Percentiles rank a stretch among this genome's conserved stretches.
phyloP scores from a whole-genome alignment of 1,284 basidiomycete species.

The Ustilago cynodontis region DNA sequence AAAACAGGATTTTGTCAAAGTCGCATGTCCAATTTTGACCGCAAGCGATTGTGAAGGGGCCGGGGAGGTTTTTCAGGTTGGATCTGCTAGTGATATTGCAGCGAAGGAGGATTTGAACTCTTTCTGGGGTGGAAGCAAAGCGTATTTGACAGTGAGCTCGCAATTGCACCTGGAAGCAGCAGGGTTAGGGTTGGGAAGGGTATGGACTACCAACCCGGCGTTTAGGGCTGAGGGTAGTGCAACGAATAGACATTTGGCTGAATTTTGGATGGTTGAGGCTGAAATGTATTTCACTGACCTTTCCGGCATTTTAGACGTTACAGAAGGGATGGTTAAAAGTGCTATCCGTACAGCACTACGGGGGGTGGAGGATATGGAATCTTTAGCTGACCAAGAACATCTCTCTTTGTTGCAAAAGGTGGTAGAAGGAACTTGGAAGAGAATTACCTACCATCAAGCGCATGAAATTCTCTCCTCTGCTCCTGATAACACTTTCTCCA shows the following conservation, averaged over 20 bases:
- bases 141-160: conserved; percentile 93
- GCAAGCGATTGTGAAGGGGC: conserved; percentile 96
- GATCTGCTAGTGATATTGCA: conserved; percentile 69
- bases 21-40: conserved; percentile 88
- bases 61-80: conserved; percentile 87
- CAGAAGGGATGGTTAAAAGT: conserved; percentile 50
- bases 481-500: conserved; percentile 15
- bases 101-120: conserved; percentile 8
- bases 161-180: conserved; percentile 95
- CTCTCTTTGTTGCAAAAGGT: background rate
- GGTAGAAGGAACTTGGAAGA: conserved; percentile 73
- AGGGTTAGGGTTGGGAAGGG: conserved; percentile 78
- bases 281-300: conserved; percentile 70
- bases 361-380: conserved; percentile 40
- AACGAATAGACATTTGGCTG: conserved; percentile 91
- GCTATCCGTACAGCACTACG: conserved; percentile 28
- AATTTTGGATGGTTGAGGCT: conserved; percentile 99
- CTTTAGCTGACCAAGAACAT: conserved; percentile 17
- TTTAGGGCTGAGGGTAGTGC: conserved; percentile 92
- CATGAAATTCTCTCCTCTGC: conserved; percentile 74
- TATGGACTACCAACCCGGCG: conserved; percentile 89
- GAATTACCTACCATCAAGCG: conserved; percentile 85
- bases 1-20: conserved; percentile 79
- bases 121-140: conserved; percentile 71
- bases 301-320: conserved; percentile 38